Evolutionary conservation across 164 flowering plant species (phyloP).

Genomic region (Nymphaea thermarum): DNA sequence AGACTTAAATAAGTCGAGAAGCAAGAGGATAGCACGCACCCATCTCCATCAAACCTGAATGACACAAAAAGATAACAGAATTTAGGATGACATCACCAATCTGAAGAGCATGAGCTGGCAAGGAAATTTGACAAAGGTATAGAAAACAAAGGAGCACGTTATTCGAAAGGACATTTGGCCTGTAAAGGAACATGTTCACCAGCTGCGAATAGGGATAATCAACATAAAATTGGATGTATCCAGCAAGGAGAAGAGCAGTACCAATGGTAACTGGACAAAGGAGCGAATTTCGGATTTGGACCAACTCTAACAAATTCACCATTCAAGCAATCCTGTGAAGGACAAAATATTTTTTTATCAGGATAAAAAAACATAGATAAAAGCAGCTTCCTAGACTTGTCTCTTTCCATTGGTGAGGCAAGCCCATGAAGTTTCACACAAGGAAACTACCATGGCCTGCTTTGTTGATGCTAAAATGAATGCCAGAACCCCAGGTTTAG

Average conservation of each 20-base stretch:
- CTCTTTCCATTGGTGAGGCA: background rate
- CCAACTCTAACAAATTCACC: constrained; percentile 98
- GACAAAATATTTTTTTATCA: background rate
- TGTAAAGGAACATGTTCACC: too few species aligned
- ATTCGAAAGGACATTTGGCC: too few species aligned
- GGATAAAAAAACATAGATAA: background rate
- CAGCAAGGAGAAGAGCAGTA: constrained; percentile 10
- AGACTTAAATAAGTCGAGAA: background rate
- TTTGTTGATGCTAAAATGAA: background rate
- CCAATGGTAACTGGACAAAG: constrained; percentile 97
- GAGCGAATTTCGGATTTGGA: constrained; percentile 85
- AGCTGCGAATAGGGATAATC: too few species aligned
- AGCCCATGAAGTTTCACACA: background rate
- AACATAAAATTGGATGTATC: too few species aligned
- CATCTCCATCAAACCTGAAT: constrained; percentile 99
- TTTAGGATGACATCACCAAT: background rate
- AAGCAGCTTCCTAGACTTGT: background rate
- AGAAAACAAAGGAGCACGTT: too few species aligned
- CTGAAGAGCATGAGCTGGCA: background rate
- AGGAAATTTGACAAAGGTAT: too few species aligned
- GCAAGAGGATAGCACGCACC: constrained; percentile 32
- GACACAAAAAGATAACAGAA: background rate
- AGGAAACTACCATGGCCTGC: background rate
- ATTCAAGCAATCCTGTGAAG: constrained; percentile 74
- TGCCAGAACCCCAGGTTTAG: background rate